Evolutionary conservation across 352 stramenopile species (phyloP), one percentile per base, ranked within the genome.

Genomic region (Aphanomyces stellatus): DNA sequence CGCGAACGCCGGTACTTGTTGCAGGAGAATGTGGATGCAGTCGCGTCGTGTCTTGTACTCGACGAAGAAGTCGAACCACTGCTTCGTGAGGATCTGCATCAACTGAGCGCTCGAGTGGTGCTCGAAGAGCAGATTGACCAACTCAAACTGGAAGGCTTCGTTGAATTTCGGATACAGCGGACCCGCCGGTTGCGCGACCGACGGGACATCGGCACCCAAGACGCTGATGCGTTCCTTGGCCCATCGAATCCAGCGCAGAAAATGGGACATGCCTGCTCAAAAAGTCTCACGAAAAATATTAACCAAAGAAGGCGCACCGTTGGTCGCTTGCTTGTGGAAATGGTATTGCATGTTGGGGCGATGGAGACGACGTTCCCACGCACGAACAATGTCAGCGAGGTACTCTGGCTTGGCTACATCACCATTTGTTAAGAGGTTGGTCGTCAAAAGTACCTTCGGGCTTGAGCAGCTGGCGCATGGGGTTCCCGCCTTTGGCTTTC

Each of bases 171-270:
- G 85, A 62, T 90, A 93, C 7, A 91, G 64, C 11, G 72, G 60
- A n/a, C 81, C 81, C 10, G 62, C 69, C 7, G 81, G 78, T 43
- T 73, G 79, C 11, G 74, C 79, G n/a, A 71, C 46, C 10, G 69
- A 62, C 25, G 85, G 85, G 31, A 74, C 80, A 11, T 79, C 71
- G 43, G 80, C 73, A n/a, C 82, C 85, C 17, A 91, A 62, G 62
- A 79, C 88, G 27, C 71, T 80, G 7, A 91, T 73, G 46, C 82
- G 79, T 53, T 93, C 85, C 65, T 91, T 93, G 13, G 76, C 82
- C 85, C 85, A 93, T 22, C 82, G 82, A 59, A 91, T 51, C 85
- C 85, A 93, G 34, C 79, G 68, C 64, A 90, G 90, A 53, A 79
- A 91, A 53, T 87, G 76, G 17, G 79, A 85, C 27, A 89, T 19